These are phyloP conservation scores for Zygosaccharomyces bisporus DNA, from an alignment of 805 yeast genomes.

Conservation along the genomic window DNA sequence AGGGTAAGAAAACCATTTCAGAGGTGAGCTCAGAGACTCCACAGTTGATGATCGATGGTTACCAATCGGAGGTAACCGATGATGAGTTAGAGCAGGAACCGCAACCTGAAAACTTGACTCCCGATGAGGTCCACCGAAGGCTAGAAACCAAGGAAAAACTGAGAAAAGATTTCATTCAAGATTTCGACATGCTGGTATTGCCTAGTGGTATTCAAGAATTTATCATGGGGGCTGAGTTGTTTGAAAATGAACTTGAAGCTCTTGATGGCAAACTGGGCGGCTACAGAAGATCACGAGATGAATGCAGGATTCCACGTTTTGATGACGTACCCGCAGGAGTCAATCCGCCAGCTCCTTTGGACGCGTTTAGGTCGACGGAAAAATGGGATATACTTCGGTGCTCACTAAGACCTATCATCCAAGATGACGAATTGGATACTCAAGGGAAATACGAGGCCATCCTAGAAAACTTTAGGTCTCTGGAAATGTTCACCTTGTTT, in stretches of 20 bases:
- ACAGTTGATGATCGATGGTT: conserved; percentile 16
- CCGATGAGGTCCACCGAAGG: conserved; percentile 17
- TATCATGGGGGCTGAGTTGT: conserved; percentile 31
- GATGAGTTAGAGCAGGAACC: conserved; percentile 28
- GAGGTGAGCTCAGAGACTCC: background rate
- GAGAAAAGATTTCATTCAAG: conserved; percentile 15
- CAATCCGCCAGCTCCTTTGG: conserved; percentile 36
- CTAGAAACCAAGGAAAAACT: conserved; percentile 11
- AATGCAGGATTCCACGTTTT: conserved; percentile 28
- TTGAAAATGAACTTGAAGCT: conserved; percentile 21
- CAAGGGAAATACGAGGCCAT: conserved; percentile 15
- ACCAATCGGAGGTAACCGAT: conserved; percentile 26
- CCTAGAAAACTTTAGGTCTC: conserved; percentile 27
- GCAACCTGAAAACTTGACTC: conserved; percentile 12
- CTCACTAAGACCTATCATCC: conserved; percentile 16
- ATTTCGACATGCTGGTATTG: conserved; percentile 24
- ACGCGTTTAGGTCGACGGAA: conserved; percentile 35
- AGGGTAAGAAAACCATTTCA: conserved; percentile 5
- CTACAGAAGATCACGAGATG: conserved; percentile 29
- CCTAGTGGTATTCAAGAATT: conserved; percentile 37
- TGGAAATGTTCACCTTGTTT: conserved; percentile 40
- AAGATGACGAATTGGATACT: conserved; percentile 3
- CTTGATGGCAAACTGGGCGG: conserved; percentile 29
- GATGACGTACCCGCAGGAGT: conserved; percentile 28
- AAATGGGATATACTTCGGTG: conserved; percentile 35